Percentiles rank a stretch among this genome's conserved stretches.
phyloP scores from a whole-genome alignment of 345 rosid genomes.

The Pistacia vera region DNA sequence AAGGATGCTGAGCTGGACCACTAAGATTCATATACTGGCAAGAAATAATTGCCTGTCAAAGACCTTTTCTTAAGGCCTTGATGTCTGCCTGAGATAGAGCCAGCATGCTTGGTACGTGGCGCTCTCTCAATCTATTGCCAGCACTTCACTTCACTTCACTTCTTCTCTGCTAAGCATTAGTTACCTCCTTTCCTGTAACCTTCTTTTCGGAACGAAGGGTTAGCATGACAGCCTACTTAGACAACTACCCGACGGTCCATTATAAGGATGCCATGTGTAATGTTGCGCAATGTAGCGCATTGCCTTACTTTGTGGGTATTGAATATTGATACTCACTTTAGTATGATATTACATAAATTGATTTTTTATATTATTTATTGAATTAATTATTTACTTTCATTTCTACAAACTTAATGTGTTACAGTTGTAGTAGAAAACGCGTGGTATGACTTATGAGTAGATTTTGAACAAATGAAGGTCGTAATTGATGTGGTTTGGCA shows the following conservation, averaged over 20 bases:
- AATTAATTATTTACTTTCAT: no score
- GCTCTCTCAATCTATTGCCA: neutral
- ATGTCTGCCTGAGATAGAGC: conserved; percentile 28
- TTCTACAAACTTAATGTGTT: no score
- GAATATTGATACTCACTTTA: no score
- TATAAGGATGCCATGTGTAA: neutral
- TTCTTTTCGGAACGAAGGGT: neutral
- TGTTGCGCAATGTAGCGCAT: neutral
- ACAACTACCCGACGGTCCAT: neutral
- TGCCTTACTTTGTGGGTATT: no score
- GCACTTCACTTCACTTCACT: neutral
- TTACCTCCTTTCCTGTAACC: neutral
- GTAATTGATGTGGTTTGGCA: no score
- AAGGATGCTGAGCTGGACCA: conserved; percentile 24
- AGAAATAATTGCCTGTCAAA: conserved; percentile 23
- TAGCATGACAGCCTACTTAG: neutral
- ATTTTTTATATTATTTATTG: no score
- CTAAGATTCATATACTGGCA: neutral
- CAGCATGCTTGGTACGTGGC: conserved; percentile 28
- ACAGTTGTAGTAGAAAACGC: no score
- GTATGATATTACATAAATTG: no score
- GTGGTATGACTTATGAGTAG: no score
- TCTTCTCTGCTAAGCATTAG: neutral
- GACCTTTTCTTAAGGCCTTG: conserved; percentile 19
- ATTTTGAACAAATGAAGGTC: no score